A percentile compares a stretch with the other conserved stretches of the same genome.
These are phyloP conservation scores for Fusarium chaquense DNA, from an alignment of 2,329 filamentous ascomycete species.

Conservation along the genomic window DNA sequence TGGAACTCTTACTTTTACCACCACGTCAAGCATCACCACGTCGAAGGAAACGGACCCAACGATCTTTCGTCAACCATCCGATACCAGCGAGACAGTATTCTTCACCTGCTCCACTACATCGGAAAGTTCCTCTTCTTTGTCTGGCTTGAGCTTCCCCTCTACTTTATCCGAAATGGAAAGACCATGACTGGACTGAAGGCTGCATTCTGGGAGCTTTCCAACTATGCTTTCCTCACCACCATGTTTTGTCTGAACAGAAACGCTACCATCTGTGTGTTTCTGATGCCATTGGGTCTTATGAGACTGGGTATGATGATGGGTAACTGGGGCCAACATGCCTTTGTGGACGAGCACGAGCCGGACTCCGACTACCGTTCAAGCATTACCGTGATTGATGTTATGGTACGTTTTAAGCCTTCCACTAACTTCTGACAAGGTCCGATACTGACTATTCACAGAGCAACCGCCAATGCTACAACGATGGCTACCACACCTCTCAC, in stretches of 20 bases:
- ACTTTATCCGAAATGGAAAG: conserved; percentile 76
- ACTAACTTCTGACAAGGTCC: no score
- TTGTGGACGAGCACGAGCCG: conserved; percentile 80
- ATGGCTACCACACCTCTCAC: conserved; percentile 85
- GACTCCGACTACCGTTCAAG: conserved; percentile 83
- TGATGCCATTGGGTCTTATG: conserved; percentile 75
- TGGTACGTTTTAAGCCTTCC: conserved; percentile 63
- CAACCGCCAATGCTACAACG: conserved; percentile 86
- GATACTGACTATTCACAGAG: conserved; percentile 62
- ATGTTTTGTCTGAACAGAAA: conserved; percentile 60
- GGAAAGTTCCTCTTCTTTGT: conserved; percentile 79
- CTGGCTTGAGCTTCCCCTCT: conserved; percentile 80
- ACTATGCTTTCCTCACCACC: conserved; percentile 68
- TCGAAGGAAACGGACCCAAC: conserved; percentile 82
- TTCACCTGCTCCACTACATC: conserved; percentile 77
- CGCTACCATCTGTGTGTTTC: conserved; percentile 72
- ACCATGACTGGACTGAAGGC: conserved; percentile 65
- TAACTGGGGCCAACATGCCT: conserved; percentile 87
- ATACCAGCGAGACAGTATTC: conserved; percentile 77
- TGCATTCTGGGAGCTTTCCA: conserved; percentile 70
- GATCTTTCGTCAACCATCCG: conserved; percentile 82
- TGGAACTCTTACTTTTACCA: conserved; percentile 90
- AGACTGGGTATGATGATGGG: conserved; percentile 81
- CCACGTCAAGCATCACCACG: conserved; percentile 87
- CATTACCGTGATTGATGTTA: conserved; percentile 82